Conservation (phyloP, 176 grass and related monocot genomes). For the Saccharum officinarum region DNA sequence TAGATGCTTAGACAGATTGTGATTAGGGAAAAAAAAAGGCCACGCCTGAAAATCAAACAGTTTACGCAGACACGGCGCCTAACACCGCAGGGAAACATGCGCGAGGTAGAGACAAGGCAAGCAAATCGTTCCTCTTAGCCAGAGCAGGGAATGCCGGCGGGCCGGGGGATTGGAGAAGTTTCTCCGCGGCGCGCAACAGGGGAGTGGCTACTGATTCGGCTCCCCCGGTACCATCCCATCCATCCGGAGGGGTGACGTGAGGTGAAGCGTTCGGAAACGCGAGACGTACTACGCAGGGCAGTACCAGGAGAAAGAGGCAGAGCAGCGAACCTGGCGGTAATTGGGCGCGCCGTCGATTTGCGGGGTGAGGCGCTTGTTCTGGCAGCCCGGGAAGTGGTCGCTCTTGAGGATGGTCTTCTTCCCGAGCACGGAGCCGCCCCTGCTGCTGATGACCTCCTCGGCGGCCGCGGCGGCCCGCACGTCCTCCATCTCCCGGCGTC, state of each 20-base stretch:
- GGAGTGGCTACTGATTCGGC: not conserved
- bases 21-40: not conserved
- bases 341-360: constrained; percentile 99
- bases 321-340: constrained; percentile 66
- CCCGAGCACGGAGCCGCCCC: constrained; percentile 92
- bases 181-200: not conserved
- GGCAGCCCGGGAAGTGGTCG: constrained; percentile 97
- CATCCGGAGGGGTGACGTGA: not conserved
- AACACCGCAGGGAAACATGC: not conserved
- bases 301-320: rapidly evolving
- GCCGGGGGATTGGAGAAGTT: not conserved
- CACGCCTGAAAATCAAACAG: not conserved
- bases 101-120: not conserved
- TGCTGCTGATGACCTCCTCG: constrained; percentile 85
- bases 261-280: not conserved
- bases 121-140: not conserved
- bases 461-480: constrained; percentile 47
- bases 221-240: not conserved
- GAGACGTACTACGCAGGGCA: too few relatives aligned
- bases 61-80: not conserved
- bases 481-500: constrained; percentile 43
- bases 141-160: not conserved
- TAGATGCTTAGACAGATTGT: not conserved
- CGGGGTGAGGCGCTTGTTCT: constrained; percentile 87
- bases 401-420: constrained; percentile 99